Percentiles rank a stretch among this genome's conserved stretches.
phyloP scores from a whole-genome alignment of 2,329 filamentous ascomycete genomes.

The Clonostachys rosea region DNA sequence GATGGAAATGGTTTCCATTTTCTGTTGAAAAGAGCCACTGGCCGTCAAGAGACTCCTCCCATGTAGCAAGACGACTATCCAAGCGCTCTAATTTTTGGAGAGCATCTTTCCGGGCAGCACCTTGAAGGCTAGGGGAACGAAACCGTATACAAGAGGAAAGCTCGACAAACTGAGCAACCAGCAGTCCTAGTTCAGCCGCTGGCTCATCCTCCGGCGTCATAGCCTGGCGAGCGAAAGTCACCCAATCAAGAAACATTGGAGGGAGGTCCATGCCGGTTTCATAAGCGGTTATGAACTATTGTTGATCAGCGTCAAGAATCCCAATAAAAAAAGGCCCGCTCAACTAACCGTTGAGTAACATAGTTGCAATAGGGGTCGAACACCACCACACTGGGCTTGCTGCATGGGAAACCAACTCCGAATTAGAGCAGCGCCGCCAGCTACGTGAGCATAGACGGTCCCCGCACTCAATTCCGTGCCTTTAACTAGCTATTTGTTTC shows the following conservation, averaged over 20 bases:
- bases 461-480: conserved; percentile 31
- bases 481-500: conserved; percentile 30
- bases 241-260: conserved; percentile 33
- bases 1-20: conserved; percentile 22
- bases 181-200: conserved; percentile 31
- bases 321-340: no score
- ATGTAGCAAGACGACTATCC: conserved; percentile 29
- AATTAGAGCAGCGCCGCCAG: conserved; percentile 55
- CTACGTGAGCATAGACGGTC: conserved; percentile 52
- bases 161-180: conserved; percentile 32
- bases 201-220: conserved; percentile 29
- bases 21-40: conserved; percentile 30
- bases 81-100: conserved; percentile 8
- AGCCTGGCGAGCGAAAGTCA: conserved; percentile 27
- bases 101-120: no score
- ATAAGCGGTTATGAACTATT: conserved; percentile 38
- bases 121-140: conserved; percentile 12
- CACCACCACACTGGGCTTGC: conserved; percentile 31
- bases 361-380: conserved; percentile 48
- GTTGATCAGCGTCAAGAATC: background rate
- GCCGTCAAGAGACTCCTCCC: conserved; percentile 25
- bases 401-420: conserved; percentile 35
- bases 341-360: conserved; percentile 48
- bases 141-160: conserved; percentile 26
- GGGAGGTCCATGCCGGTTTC: conserved; percentile 32